Conservation (phyloP, 148 eudicot genomes). For the Chenopodium suecicum region DNA sequence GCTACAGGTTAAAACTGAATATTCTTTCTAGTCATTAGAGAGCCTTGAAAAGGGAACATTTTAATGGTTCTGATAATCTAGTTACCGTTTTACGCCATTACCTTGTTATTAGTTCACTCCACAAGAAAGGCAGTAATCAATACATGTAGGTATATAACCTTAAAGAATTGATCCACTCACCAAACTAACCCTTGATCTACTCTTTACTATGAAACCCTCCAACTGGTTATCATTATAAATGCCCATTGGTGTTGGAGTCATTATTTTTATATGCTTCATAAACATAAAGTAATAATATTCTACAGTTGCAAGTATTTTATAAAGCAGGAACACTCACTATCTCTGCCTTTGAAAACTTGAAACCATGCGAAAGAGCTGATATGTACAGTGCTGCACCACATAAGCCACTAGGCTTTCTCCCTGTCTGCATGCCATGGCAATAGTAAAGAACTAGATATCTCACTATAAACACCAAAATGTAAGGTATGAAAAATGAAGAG, state of each 20-base stretch:
- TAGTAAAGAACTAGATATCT: constrained; percentile 7
- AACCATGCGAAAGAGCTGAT: constrained; percentile 78
- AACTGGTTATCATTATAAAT: too few relatives aligned
- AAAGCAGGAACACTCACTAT: constrained; percentile 48
- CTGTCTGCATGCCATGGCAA: constrained; percentile 54
- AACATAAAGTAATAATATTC: neutral
- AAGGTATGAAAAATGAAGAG: neutral
- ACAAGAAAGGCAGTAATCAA: too few relatives aligned
- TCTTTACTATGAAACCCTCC: too few relatives aligned
- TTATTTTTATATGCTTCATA: neutral
- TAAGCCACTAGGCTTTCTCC: constrained; percentile 92
- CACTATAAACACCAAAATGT: constrained; percentile 11
- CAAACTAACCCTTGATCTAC: too few relatives aligned
- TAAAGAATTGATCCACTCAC: too few relatives aligned
- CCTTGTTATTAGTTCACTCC: too few relatives aligned
- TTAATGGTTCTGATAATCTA: too few relatives aligned
- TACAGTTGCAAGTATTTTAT: neutral
- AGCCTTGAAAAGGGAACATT: too few relatives aligned
- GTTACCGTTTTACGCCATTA: too few relatives aligned
- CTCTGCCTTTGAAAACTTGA: constrained; percentile 61
- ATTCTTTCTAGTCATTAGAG: too few relatives aligned
- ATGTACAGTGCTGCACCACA: constrained; percentile 91
- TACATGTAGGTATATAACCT: too few relatives aligned
- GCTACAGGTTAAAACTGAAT: too few relatives aligned
- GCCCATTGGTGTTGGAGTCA: neutral